Evolutionary conservation across 2,329 filamentous ascomycete species (phyloP).

Genomic region (Reticulascus tulasneorum): DNA sequence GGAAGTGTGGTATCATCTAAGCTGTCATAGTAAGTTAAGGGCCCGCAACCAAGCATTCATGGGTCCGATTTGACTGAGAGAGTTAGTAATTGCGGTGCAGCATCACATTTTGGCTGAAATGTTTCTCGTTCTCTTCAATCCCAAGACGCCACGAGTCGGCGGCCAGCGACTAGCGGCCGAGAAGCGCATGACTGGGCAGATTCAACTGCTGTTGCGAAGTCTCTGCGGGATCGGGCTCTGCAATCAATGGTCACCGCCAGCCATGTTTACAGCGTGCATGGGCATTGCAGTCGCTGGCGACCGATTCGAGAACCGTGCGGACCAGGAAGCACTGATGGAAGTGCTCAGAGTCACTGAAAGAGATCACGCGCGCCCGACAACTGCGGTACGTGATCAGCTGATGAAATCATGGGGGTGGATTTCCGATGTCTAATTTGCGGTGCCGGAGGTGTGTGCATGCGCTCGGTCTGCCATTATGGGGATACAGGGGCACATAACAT

Average conservation of each 20-base stretch:
- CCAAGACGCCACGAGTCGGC: constrained; percentile 47
- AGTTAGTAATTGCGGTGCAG: constrained; percentile 52
- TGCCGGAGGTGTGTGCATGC: too few relatives aligned
- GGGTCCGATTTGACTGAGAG: constrained; percentile 32
- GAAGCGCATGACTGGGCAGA: constrained; percentile 30
- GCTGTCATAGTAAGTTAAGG: constrained; percentile 11
- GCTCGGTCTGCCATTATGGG: too few relatives aligned
- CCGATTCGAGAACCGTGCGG: constrained; percentile 38
- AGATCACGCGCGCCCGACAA: constrained; percentile 50
- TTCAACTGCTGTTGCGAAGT: constrained; percentile 44
- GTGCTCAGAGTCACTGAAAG: constrained; percentile 43
- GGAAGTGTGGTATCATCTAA: constrained; percentile 16
- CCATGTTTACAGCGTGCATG: constrained; percentile 54
- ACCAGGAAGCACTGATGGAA: constrained; percentile 45
- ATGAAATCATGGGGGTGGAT: constrained; percentile 47
- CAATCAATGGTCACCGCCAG: constrained; percentile 53
- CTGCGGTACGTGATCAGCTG: constrained; percentile 40
- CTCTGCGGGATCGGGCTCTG: constrained; percentile 59
- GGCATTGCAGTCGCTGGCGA: constrained; percentile 48
- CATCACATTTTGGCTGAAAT: constrained; percentile 57
- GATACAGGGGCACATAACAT: too few relatives aligned
- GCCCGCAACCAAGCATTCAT: constrained; percentile 30
- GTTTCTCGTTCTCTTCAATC: constrained; percentile 54
- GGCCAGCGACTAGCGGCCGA: constrained; percentile 25
- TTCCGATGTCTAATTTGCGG: too few relatives aligned